These are phyloP conservation scores for Crataegus laevigata DNA, from an alignment of 306 rosid genomes.

Conservation along the genomic window DNA sequence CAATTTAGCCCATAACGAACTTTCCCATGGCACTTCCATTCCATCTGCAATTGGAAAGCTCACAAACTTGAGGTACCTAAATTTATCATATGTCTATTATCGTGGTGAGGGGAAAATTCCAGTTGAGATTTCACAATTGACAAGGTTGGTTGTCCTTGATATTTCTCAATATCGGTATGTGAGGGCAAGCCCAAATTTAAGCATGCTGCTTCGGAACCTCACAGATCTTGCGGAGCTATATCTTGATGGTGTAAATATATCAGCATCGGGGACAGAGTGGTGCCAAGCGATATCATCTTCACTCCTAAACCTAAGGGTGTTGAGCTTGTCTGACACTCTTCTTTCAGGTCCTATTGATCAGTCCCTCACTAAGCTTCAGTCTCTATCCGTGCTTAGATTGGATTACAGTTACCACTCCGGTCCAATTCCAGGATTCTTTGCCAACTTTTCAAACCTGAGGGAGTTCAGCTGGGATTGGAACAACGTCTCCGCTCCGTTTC, in stretches of 20 bases:
- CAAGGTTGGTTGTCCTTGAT: slow-evolving; percentile 14
- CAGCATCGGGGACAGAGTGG: slow-evolving; percentile 36
- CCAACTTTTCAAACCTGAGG: no score
- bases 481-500: not conserved
- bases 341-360: slow-evolving; percentile 1
- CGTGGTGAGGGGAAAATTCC: no score
- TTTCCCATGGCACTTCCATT: not conserved
- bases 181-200: slow-evolving; percentile 11
- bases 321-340: not conserved
- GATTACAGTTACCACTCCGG: no score
- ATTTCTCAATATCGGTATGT: not conserved
- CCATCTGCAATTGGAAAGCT: slow-evolving; percentile 14
- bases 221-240: not conserved
- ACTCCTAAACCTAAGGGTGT: slow-evolving; percentile 2
- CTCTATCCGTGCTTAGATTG: no score
- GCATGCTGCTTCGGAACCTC: not conserved
- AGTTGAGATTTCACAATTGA: no score
- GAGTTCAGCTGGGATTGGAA: not conserved
- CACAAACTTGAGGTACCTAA: slow-evolving; percentile 7
- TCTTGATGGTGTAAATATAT: slow-evolving; percentile 22
- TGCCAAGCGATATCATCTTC: slow-evolving; percentile 9
- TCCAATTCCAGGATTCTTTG: no score
- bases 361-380: not conserved
- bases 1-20: slow-evolving; percentile 12
- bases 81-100: no score